These are phyloP conservation scores for Fomitopsis betulina DNA, from an alignment of 1,284 basidiomycete species.

Conservation along the genomic window DNA sequence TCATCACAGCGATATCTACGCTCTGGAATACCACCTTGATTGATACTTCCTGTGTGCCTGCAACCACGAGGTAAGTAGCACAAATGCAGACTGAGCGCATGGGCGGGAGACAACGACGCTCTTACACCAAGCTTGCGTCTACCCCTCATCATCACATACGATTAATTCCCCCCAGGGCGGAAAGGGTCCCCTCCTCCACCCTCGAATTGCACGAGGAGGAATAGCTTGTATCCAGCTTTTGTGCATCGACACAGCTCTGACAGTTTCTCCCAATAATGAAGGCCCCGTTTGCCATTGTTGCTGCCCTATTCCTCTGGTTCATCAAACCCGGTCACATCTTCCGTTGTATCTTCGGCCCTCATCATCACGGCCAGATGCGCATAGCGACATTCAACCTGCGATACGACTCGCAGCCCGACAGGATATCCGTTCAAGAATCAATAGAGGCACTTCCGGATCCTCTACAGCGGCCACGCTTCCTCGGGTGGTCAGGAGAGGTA, in stretches of 20 bases:
- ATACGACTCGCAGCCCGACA: slow-evolving; percentile 48
- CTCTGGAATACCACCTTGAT: no score
- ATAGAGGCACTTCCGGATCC: slow-evolving; percentile 41
- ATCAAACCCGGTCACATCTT: slow-evolving; percentile 1
- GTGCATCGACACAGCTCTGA: no score
- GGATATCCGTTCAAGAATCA: slow-evolving; percentile 43
- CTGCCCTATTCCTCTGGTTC: neutral
- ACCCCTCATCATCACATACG: no score
- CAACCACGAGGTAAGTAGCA: neutral
- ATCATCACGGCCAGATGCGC: slow-evolving; percentile 25
- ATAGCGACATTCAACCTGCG: slow-evolving; percentile 51
- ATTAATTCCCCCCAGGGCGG: no score
- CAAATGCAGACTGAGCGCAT: neutral
- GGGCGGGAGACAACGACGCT: no score
- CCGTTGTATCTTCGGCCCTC: neutral
- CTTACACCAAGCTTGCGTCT: no score
- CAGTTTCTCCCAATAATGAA: neutral
- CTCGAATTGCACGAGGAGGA: no score
- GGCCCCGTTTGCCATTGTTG: neutral
- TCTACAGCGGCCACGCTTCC: slow-evolving; percentile 31
- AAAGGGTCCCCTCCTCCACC: no score
- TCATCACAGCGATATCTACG: neutral
- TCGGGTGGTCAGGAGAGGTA: slow-evolving; percentile 31
- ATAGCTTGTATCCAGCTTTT: no score
- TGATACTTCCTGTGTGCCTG: neutral